These are phyloP conservation scores for Linnemannia hyalina DNA, from an alignment of 192 early-diverging fungal genomes.

Conservation along the genomic window DNA sequence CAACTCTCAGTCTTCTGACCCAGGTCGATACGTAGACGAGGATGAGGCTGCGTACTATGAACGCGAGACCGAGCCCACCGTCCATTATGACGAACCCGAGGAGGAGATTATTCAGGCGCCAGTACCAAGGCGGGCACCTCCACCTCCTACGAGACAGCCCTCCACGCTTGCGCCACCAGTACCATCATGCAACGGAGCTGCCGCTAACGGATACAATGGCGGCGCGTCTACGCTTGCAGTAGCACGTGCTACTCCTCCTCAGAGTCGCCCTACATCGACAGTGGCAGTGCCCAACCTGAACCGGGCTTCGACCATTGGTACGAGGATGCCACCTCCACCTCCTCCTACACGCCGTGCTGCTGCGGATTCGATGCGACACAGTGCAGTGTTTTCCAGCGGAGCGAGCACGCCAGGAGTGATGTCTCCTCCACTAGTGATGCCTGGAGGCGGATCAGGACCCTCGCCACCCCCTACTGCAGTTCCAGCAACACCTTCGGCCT, in stretches of 20 bases:
- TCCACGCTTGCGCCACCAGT: slow-evolving; percentile 34
- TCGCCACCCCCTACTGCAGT: slow-evolving; percentile 50
- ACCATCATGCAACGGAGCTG: slow-evolving; percentile 18
- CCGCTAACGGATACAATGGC: background rate
- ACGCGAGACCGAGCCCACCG: slow-evolving; percentile 47
- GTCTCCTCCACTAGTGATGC: slow-evolving; percentile 28
- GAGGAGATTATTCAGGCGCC: slow-evolving; percentile 25
- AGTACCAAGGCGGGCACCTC: slow-evolving; percentile 34
- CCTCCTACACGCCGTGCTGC: slow-evolving; percentile 49
- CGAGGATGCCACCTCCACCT: slow-evolving; percentile 51
- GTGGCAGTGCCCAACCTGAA: slow-evolving; percentile 8
- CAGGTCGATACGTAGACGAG: slow-evolving; percentile 48
- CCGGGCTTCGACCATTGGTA: slow-evolving; percentile 43
- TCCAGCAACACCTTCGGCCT: slow-evolving; percentile 48
- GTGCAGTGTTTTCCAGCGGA: slow-evolving; percentile 37
- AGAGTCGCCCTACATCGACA: slow-evolving; percentile 25
- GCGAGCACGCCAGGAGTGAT: slow-evolving; percentile 14
- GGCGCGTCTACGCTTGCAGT: slow-evolving; percentile 21
- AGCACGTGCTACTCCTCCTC: slow-evolving; percentile 34
- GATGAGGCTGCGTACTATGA: slow-evolving; percentile 56
- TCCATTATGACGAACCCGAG: slow-evolving; percentile 46
- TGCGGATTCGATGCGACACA: slow-evolving; percentile 35
- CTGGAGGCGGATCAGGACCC: slow-evolving; percentile 38
- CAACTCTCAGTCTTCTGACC: slow-evolving; percentile 44
- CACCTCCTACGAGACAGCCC: slow-evolving; percentile 51